These are phyloP conservation scores for Leptodontidium sp. DNA, from an alignment of 2,329 filamentous ascomycete species.

Conservation along the genomic window DNA sequence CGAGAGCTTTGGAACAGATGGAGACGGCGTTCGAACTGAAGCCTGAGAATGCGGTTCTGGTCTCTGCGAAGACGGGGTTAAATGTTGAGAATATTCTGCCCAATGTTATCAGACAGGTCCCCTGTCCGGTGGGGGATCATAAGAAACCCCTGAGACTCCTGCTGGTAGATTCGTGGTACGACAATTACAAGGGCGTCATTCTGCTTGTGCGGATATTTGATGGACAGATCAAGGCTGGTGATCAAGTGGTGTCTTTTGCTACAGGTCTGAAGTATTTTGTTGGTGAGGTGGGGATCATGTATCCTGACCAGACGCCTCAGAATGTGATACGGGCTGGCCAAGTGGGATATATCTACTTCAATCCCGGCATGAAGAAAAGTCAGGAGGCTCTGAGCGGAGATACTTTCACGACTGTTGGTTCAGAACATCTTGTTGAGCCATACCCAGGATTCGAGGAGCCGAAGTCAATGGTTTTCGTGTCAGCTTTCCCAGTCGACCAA, in stretches of 20 bases:
- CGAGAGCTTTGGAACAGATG: constrained; percentile 86
- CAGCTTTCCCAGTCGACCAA: constrained; percentile 93
- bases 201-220: constrained; percentile 92
- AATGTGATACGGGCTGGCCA: constrained; percentile 85
- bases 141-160: constrained; percentile 80
- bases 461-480: constrained; percentile 98
- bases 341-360: constrained; percentile 96
- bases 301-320: constrained; percentile 86
- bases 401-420: constrained; percentile 86
- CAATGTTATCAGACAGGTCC: constrained; percentile 84
- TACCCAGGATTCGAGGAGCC: constrained; percentile 96
- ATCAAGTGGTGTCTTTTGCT: constrained; percentile 86
- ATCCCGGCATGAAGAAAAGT: constrained; percentile 96
- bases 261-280: constrained; percentile 91
- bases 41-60: constrained; percentile 74
- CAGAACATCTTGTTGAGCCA: constrained; percentile 77
- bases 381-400: constrained; percentile 97
- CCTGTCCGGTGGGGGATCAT: constrained; percentile 78
- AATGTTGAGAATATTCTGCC: constrained; percentile 88
- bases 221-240: constrained; percentile 81
- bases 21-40: constrained; percentile 87
- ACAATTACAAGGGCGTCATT: constrained; percentile 93
- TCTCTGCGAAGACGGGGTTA: constrained; percentile 93
- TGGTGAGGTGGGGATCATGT: constrained; percentile 96
- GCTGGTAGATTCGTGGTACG: constrained; percentile 98